Evolutionary conservation across 192 early-diverging fungal species (phyloP).

Genomic region (Entomortierella beljakovae): DNA sequence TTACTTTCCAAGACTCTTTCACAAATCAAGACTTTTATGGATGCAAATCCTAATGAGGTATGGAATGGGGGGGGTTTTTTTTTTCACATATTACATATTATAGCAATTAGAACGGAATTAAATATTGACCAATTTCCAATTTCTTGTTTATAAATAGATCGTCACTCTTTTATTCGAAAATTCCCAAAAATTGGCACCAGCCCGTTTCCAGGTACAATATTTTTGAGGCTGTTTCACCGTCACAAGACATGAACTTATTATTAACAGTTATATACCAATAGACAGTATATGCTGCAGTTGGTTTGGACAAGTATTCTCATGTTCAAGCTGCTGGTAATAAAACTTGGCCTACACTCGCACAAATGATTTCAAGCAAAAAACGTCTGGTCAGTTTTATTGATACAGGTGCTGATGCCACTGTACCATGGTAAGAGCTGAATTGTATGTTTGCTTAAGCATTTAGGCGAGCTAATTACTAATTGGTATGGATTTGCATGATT

Average conservation of each 20-base stretch:
- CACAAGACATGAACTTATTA: neutral
- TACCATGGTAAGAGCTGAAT: constrained; percentile 80
- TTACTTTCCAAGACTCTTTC: constrained; percentile 19
- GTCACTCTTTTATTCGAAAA: constrained; percentile 48
- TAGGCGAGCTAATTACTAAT: too few relatives aligned
- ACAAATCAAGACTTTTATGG: constrained; percentile 49
- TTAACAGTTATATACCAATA: neutral
- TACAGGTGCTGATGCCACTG: constrained; percentile 61
- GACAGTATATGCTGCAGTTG: constrained; percentile 46
- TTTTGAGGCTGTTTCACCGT: neutral
- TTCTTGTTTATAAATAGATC: constrained; percentile 14
- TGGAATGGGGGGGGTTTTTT: too few relatives aligned
- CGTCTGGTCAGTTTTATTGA: constrained; percentile 74
- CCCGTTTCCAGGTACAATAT: constrained; percentile 37
- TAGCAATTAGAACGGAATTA: too few relatives aligned
- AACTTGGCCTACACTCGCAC: constrained; percentile 76
- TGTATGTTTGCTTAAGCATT: too few relatives aligned
- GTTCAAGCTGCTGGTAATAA: constrained; percentile 52
- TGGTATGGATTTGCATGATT: neutral
- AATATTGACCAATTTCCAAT: too few relatives aligned
- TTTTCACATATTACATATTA: too few relatives aligned
- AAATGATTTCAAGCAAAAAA: constrained; percentile 74
- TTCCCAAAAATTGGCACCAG: constrained; percentile 17
- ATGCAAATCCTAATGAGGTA: constrained; percentile 46
- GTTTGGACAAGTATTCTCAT: constrained; percentile 66